Evolutionary conservation across 2,329 filamentous ascomycete genomes (phyloP), one percentile per base, ranked within the genome.

Genomic region (Fusarium sp.): DNA sequence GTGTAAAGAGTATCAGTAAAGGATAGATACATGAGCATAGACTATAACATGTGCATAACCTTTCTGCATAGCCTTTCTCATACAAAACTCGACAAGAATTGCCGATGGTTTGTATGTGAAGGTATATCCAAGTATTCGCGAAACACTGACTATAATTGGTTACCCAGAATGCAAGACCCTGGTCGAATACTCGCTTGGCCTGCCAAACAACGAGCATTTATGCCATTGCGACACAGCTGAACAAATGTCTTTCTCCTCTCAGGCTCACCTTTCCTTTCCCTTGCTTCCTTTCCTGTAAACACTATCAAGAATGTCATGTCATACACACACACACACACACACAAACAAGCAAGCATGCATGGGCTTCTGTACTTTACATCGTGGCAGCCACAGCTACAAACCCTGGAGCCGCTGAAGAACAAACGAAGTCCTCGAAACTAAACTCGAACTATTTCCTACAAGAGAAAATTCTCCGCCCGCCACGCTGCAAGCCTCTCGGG

Each of bases 121-220:
- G 10, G 31, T 33, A 31, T 29, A 16, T 42, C 39, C 24, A 31
- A 21, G 12, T 33, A 20, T 48, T 74, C 57, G 71, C 65, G 61
- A 74, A 74, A 54, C 44, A 35, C 8, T 28, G 20, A 15, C 44
- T 47, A 47, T 41, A 20, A 72, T 72, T 74, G 72, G 72, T 61
- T 70, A 66, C 59, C 62, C 60, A 44, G 35, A 53, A 57, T 65
- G 62, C 46, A 46, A 43, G 33, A 67, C 43, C 70, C 70, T 55
- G 44, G 57, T 43, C 53, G 38, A 61, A 43, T 62, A 38, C 59
- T 74, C 72, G 72, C 72, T 75, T 74, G 66, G 57, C 24, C 60
- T 71, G 56, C 69, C 71, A 73, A 70, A 68, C 71, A 74, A 71
- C 65, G 48, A 38, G 57, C 57, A 39, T 57, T 61, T 42, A 52